Evolutionary conservation across 768 basidiomycete species (phyloP).

Genomic region (Collybiopsis confluens): DNA sequence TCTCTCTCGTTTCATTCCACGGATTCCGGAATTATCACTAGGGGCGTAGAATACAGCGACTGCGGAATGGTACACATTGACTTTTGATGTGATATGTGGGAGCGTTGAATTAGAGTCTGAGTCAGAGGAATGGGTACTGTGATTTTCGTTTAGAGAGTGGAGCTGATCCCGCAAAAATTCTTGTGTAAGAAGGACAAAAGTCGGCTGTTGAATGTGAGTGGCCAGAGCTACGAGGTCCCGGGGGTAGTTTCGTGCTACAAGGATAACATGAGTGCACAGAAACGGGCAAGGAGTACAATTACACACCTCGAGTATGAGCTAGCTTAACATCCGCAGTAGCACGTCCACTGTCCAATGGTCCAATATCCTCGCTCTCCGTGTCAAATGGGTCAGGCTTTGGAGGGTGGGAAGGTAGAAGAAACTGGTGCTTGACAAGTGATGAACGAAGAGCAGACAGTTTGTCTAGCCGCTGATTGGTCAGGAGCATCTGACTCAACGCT

Average conservation of each 20-base stretch:
- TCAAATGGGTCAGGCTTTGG: constrained; percentile 1
- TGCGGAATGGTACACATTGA: constrained; percentile 15
- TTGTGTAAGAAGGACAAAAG: constrained; percentile 12
- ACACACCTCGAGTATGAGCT: constrained; percentile 9
- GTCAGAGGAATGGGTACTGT: not conserved
- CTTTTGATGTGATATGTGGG: constrained; percentile 3
- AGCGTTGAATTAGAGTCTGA: not conserved
- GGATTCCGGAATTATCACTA: constrained; percentile 17
- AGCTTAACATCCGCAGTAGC: constrained; percentile 9
- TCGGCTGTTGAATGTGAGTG: constrained; percentile 10
- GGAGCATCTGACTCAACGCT: constrained; percentile 12
- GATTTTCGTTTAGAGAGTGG: not conserved
- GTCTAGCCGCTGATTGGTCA: constrained; percentile 11
- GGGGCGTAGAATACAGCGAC: constrained; percentile 18
- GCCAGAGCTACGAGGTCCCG: constrained; percentile 9
- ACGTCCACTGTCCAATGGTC: not conserved
- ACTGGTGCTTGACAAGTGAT: not conserved
- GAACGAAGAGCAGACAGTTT: constrained; percentile 1
- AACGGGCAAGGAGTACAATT: not conserved
- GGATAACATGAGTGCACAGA: not conserved
- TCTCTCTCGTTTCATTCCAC: constrained; percentile 18
- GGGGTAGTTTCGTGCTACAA: constrained; percentile 14
- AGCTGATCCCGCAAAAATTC: constrained; percentile 20
- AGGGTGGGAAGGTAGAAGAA: not conserved
- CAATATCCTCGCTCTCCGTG: constrained; percentile 9